phyloP scores from a whole-genome alignment of 495 filamentous ascomycete genomes.

The Tuber borchii region DNA sequence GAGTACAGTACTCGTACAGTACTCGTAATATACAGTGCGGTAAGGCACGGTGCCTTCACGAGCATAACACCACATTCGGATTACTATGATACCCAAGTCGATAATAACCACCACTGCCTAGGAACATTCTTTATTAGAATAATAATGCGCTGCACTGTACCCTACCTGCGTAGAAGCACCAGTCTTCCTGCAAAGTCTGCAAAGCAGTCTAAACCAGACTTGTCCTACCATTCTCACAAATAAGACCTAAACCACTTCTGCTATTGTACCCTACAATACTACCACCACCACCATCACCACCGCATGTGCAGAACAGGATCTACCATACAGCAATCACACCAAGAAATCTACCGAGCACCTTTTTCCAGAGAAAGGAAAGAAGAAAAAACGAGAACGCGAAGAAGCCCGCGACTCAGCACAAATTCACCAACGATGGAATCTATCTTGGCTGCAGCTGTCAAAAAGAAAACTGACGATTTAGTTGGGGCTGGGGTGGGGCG shows the following conservation, averaged over 20 bases:
- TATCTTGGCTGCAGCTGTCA: slow-evolving; percentile 4
- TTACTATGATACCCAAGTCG: not conserved
- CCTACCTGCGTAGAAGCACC: not conserved
- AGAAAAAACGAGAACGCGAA: not conserved
- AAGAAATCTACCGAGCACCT: not conserved
- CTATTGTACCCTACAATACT: not conserved
- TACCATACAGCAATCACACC: not conserved
- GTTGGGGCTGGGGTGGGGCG: not conserved
- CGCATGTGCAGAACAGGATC: not conserved
- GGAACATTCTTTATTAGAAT: not conserved
- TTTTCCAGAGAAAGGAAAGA: not conserved
- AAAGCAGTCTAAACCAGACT: not conserved
- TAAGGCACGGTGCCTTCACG: not conserved
- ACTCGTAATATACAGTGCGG: too few species aligned
- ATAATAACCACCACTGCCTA: not conserved
- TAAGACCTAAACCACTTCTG: not conserved
- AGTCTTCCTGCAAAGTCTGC: not conserved
- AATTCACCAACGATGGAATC: not conserved
- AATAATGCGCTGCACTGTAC: not conserved
- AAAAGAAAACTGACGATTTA: not conserved
- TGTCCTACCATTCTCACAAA: not conserved
- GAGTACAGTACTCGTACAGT: not conserved
- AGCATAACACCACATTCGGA: not conserved
- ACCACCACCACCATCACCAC: not conserved
- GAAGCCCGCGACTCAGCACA: not conserved